A percentile compares a stretch with the other conserved stretches of the same genome.
These are phyloP conservation scores for Phytophthora litchii DNA, from an alignment of 352 stramenopile genomes.

Conservation along the genomic window DNA sequence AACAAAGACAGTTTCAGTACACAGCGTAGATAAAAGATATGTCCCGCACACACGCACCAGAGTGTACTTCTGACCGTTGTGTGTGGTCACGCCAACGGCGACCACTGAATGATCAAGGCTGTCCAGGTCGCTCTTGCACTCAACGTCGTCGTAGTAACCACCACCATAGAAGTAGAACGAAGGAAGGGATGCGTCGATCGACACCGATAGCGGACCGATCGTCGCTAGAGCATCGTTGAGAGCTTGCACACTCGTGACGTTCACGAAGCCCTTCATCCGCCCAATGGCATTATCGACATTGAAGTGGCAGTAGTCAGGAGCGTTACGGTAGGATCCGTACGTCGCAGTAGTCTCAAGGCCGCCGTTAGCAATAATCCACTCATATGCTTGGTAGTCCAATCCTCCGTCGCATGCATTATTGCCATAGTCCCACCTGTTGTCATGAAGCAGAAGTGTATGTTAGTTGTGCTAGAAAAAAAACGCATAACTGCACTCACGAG, in stretches of 20 bases:
- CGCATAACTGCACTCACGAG: slow-evolving; percentile 77
- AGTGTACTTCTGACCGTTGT: slow-evolving; percentile 93
- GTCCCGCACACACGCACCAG: slow-evolving; percentile 50
- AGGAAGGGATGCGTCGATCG: slow-evolving; percentile 82
- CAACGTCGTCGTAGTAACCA: slow-evolving; percentile 85
- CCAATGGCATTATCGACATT: slow-evolving; percentile 75
- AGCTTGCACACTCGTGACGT: slow-evolving; percentile 73
- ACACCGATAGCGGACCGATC: slow-evolving; percentile 88
- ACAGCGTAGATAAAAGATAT: not conserved
- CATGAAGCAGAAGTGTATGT: slow-evolving; percentile 7
- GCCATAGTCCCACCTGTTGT: slow-evolving; percentile 82
- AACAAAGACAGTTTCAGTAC: slow-evolving; percentile 2
- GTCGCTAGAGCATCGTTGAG: slow-evolving; percentile 85
- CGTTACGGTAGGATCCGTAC: slow-evolving; percentile 90
- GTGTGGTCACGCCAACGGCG: slow-evolving; percentile 88
- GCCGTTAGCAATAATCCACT: slow-evolving; percentile 86
- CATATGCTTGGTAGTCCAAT: slow-evolving; percentile 90
- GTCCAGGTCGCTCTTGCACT: slow-evolving; percentile 92
- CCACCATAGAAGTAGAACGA: slow-evolving; percentile 92
- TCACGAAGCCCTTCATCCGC: slow-evolving; percentile 79
- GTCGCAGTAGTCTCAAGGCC: slow-evolving; percentile 80
- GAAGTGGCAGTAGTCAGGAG: slow-evolving; percentile 90
- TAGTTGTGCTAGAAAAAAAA: slow-evolving; percentile 10
- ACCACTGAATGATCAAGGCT: slow-evolving; percentile 93
- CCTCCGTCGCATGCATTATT: slow-evolving; percentile 92